Percentiles rank a stretch among this genome's conserved stretches.
These are phyloP conservation scores for Fusarium virguliforme DNA, from an alignment of 2,329 filamentous ascomycete species.

Conservation along the genomic window DNA sequence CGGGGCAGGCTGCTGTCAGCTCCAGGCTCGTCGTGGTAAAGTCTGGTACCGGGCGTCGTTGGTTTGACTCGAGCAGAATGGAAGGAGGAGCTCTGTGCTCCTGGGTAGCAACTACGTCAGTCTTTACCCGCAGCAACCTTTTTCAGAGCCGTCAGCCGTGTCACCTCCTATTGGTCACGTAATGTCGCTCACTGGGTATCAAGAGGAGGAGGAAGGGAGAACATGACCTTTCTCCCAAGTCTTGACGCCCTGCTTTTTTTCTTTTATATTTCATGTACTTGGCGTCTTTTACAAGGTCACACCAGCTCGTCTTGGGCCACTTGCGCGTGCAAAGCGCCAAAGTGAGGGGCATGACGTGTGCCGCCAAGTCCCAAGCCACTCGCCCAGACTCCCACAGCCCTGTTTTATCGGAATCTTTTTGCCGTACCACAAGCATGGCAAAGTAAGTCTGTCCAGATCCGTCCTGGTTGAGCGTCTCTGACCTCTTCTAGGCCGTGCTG, in stretches of 20 bases:
- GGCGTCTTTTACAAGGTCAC: conserved; percentile 33
- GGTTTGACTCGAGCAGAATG: not conserved
- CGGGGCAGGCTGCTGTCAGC: conserved; percentile 47
- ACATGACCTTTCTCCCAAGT: not conserved
- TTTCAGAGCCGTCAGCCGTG: not conserved
- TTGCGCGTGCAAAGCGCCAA: conserved; percentile 45
- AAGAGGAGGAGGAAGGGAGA: not conserved
- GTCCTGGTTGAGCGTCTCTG: conserved; percentile 3
- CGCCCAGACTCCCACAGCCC: conserved; percentile 50
- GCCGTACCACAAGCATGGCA: conserved; percentile 38
- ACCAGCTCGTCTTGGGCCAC: conserved; percentile 22
- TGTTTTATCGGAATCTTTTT: conserved; percentile 48
- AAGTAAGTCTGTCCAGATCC: conserved; percentile 16
- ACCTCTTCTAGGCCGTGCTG: not conserved
- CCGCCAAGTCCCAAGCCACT: conserved; percentile 53
- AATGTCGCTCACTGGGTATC: conserved; percentile 23
- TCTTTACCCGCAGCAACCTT: conserved; percentile 13
- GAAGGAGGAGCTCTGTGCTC: conserved; percentile 9
- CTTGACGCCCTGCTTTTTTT: conserved; percentile 17
- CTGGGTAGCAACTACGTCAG: conserved; percentile 39
- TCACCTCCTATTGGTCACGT: conserved; percentile 2
- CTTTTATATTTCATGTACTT: conserved; percentile 3
- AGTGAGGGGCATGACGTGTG: conserved; percentile 53
- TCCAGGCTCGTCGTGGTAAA: conserved; percentile 22
- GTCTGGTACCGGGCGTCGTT: not conserved